Evolutionary conservation across 805 yeast species (phyloP).

Genomic region (Soucietia sequanensis): DNA sequence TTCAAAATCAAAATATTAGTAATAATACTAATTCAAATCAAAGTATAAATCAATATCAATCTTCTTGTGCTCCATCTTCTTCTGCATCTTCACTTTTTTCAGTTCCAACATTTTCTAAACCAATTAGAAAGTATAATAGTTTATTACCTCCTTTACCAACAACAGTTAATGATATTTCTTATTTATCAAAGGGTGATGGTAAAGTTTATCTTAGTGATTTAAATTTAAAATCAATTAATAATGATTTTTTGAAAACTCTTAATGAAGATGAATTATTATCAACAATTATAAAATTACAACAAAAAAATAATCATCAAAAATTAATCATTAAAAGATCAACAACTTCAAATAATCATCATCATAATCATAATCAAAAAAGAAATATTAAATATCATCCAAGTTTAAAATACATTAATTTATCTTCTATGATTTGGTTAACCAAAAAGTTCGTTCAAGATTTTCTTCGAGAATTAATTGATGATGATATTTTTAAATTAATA

Average conservation of each 20-base stretch:
- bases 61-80: slow-evolving; percentile 6
- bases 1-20: no score
- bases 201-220: slow-evolving; percentile 40
- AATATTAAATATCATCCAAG: slow-evolving; percentile 5
- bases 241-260: slow-evolving; percentile 25
- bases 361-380: not conserved
- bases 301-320: slow-evolving; percentile 10
- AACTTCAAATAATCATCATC: not conserved
- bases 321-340: no score
- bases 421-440: slow-evolving; percentile 49
- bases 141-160: slow-evolving; percentile 37
- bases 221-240: slow-evolving; percentile 38
- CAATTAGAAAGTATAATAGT: slow-evolving; percentile 35
- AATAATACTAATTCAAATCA: no score
- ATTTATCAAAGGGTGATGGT: slow-evolving; percentile 28
- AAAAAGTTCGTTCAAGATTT: slow-evolving; percentile 35
- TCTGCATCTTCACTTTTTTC: slow-evolving; percentile 27
- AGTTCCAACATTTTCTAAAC: slow-evolving; percentile 24
- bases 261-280: slow-evolving; percentile 32
- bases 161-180: slow-evolving; percentile 26
- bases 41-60: not conserved
- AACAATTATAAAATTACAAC: slow-evolving; percentile 25
- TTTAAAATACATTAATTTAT: slow-evolving; percentile 39
- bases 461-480: slow-evolving; percentile 28
- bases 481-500: slow-evolving; percentile 9